Conservation (phyloP, 2,329 filamentous ascomycete species). For the Cercospora beticola region DNA sequence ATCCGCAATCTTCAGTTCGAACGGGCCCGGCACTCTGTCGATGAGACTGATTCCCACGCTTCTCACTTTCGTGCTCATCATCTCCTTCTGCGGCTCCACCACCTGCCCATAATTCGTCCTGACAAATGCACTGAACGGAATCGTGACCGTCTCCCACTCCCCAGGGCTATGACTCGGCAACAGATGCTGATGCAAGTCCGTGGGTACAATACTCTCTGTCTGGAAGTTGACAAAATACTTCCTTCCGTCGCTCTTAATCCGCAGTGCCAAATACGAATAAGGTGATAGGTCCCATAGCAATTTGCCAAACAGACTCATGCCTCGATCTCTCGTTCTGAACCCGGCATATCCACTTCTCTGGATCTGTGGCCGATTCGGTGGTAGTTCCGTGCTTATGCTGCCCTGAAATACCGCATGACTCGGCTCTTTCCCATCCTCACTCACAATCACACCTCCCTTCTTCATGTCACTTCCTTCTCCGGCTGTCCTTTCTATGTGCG, state of each 20-base stretch:
- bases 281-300: conserved; percentile 86
- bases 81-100: conserved; percentile 87
- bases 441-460: conserved; percentile 18
- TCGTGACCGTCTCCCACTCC: conserved; percentile 91
- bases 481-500: conserved; percentile 21
- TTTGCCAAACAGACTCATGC: conserved; percentile 78
- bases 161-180: conserved; percentile 76
- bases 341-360: conserved; percentile 84
- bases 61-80: conserved; percentile 80
- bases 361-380: conserved; percentile 69
- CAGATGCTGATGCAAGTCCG: conserved; percentile 94
- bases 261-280: conserved; percentile 81
- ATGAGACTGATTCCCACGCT: conserved; percentile 86
- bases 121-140: conserved; percentile 91
- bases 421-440: conserved; percentile 46
- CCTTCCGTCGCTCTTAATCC: conserved; percentile 85
- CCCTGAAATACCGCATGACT: conserved; percentile 82
- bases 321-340: conserved; percentile 78
- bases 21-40: conserved; percentile 83
- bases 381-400: conserved; percentile 81
- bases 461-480: conserved; percentile 18
- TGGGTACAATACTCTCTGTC: conserved; percentile 87
- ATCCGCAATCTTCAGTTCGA: conserved; percentile 78
- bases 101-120: conserved; percentile 90
- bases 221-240: conserved; percentile 95